Evolutionary conservation across 345 rosid genomes (phyloP), one percentile per base, ranked within the genome.

Genomic region (Trapa incisa): DNA sequence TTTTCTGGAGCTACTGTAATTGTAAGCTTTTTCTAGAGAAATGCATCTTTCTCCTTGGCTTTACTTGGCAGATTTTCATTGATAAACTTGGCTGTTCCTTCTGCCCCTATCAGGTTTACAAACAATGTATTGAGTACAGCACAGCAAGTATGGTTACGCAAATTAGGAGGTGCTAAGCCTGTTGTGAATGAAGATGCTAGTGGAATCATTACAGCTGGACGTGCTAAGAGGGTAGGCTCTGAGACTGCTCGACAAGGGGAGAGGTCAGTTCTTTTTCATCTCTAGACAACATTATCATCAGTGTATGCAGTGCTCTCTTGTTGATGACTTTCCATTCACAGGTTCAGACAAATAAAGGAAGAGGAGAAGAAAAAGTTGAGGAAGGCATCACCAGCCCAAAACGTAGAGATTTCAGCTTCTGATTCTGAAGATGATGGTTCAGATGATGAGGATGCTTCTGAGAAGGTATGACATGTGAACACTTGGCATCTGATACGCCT

Each of bases 131-230:
- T 94, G 52, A 94, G 99, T 76, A 94, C 99, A 0, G 95, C 97
- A 16, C 99, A 94, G 73, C 99, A 94, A 74, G 86, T 94, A 60
- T 94, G 97, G 97, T 82, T 94, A 61, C 92, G 96, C 70, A 91
- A 87, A 80, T 80, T 87, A 75, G 99, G 99, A 52, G 97, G 99
- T 66, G 97, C 99, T 65, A 83, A 83, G 71, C 87, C 99, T 66
- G 89, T 77, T 45, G 86, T 91, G 70, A 77, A 72, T 78, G 96
- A 87, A 77, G 84, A 86, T 70, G 95, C 97, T 22, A 78, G 84
- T 73, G 90, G 89, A 69, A 94, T 89, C 71, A 94, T 94, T 71
- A 87, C 85, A 63, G 99, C 99, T 10, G 99, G 99, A 67, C 88
- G 86, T 47, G 97, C 99, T 67, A 94, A 94, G 74, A 76, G 97